Conservation (phyloP, 345 rosid genomes). For the Mangifera indica region DNA sequence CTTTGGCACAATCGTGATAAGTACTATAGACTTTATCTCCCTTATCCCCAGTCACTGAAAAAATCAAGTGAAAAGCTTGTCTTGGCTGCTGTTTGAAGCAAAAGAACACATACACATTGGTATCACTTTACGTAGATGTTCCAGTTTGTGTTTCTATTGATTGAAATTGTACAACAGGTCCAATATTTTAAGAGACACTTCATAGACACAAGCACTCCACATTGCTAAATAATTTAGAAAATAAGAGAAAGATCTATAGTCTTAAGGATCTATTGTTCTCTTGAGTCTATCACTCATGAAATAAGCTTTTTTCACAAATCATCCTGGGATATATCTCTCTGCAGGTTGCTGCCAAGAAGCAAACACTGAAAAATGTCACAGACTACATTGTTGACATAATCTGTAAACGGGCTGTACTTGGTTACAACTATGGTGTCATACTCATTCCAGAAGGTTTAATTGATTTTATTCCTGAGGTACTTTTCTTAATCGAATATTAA, state of each 20-base stretch:
- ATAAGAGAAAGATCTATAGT: neutral
- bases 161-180: neutral
- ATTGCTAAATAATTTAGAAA: neutral
- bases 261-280: neutral
- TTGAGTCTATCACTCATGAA: neutral
- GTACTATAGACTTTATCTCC: neutral
- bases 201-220: neutral
- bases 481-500: neutral
- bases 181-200: neutral
- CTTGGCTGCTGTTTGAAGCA: no score
- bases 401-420: slow-evolving; percentile 65
- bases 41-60: no score
- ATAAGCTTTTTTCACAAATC: neutral
- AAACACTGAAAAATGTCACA: slow-evolving; percentile 78
- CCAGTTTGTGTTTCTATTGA: neutral
- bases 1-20: neutral
- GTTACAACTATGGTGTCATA: slow-evolving; percentile 88
- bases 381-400: slow-evolving; percentile 81
- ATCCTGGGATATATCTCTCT: slow-evolving; percentile 5
- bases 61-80: no score
- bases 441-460: slow-evolving; percentile 98
- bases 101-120: neutral
- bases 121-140: neutral
- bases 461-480: slow-evolving; percentile 97
- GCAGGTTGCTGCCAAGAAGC: slow-evolving; percentile 83